Evolutionary conservation across 345 rosid genomes (phyloP).

Genomic region (Sisymbrium altissimum): DNA sequence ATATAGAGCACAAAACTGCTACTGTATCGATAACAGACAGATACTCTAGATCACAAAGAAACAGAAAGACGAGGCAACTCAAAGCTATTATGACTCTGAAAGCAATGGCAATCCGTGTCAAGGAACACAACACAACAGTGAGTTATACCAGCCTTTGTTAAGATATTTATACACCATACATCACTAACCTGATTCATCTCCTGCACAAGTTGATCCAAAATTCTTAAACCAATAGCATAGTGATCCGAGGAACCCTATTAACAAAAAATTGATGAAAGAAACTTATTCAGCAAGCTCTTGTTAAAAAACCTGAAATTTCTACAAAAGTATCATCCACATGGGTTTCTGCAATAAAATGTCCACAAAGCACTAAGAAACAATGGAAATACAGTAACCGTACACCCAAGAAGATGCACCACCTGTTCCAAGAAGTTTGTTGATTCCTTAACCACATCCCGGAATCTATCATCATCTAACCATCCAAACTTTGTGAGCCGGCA

Average conservation of each 20-base stretch:
- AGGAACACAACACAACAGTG: not conserved
- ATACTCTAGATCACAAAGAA: not conserved
- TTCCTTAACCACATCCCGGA: conserved; percentile 83
- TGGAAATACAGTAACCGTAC: conserved; percentile 8
- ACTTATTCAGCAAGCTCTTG: conserved; percentile 11
- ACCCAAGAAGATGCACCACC: conserved; percentile 42
- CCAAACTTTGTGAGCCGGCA: conserved; percentile 96
- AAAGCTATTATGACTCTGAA: conserved; percentile 2
- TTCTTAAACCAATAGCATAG: conserved; percentile 91
- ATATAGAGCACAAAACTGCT: not conserved
- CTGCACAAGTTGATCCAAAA: conserved; percentile 90
- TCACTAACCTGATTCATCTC: conserved; percentile 95
- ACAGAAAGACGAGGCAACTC: conserved; percentile 2
- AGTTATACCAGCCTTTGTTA: not conserved
- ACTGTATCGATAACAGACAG: not conserved
- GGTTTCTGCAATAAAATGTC: not conserved
- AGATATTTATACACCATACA: not conserved
- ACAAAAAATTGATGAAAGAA: conserved; percentile 14
- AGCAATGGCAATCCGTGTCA: conserved; percentile 13
- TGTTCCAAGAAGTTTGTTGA: conserved; percentile 81
- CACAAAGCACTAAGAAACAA: conserved; percentile 20
- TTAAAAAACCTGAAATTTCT: not conserved
- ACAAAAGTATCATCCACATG: conserved; percentile 4
- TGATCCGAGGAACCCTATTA: conserved; percentile 78
- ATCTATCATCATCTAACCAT: conserved; percentile 97